Base-by-base conservation (phyloP, 1,284 basidiomycete species). In the Rhodotorula sp. region DNA sequence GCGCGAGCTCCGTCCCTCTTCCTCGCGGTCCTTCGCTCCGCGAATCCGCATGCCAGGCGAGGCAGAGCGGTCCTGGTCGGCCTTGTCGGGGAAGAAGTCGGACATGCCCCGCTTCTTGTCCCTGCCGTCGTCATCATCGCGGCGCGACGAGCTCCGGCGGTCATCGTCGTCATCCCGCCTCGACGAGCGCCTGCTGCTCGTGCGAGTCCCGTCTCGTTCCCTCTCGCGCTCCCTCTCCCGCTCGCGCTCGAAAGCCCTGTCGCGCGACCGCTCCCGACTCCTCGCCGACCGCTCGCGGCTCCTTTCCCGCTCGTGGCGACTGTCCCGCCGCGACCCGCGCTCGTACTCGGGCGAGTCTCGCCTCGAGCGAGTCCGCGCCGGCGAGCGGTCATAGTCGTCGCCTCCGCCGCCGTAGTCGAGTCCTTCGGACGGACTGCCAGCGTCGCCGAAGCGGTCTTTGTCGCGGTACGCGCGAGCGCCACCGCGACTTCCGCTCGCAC, bases 401-500 rank as follows among this genome's bases (percentile, higher is more conserved):
- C 60, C 65, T 11, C 63, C 64, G 16, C 56, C 68, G 26, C 71
- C 71, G 40, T 73, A 92, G 77, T 92, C 90, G 77, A 92, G 80
- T n/a, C 89, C 89, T 75, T 91, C 68, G 1, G 26, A 89, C 88
- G 51, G 88, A 88, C 67, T 88, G 87, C 2, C 40, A 44, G 87
- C 88, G 76, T 89, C 89, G 20, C 86, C 86, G 76, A 90, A 89
- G 48, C 90, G 85, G 47, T 72, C 71, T 81, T 91, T 91, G 82
- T 92, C 91, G 78, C 90, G 90, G 78, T 90, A 90, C 11, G 68
- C 68, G 37, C 60, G 50, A 30, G 67, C 88, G 16, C 57, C 62
- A 31, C 68, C 44, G 24, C 64, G 59, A n/a, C 62, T 30, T 51
- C 58, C 11, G 16, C 46, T 31, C 4, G 59, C 48, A 18, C 47